Percentiles rank a stretch among this genome's conserved stretches.
These are phyloP conservation scores for Tuber brumale DNA, from an alignment of 495 filamentous ascomycete species.

Conservation along the genomic window DNA sequence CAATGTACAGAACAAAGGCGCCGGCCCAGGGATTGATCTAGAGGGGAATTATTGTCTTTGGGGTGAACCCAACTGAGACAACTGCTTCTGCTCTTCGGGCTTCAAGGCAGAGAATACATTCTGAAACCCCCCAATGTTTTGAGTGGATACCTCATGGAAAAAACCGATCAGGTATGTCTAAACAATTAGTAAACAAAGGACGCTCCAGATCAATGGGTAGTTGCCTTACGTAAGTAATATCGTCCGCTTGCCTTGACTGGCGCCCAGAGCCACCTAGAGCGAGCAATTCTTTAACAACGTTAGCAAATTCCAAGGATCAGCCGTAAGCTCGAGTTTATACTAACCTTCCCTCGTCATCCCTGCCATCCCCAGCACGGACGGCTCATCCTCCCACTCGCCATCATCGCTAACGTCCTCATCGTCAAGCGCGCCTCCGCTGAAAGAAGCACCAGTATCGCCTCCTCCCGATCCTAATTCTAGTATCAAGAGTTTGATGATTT, in stretches of 20 bases:
- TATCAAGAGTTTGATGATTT: slow-evolving; percentile 92
- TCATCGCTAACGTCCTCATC: slow-evolving; percentile 56
- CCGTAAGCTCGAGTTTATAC: slow-evolving; percentile 1
- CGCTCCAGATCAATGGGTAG: neutral
- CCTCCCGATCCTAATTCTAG: slow-evolving; percentile 70
- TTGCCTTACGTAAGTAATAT: slow-evolving; percentile 58
- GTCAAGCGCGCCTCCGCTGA: slow-evolving; percentile 44
- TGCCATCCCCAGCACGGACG: slow-evolving; percentile 63
- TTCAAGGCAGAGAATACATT: slow-evolving; percentile 64
- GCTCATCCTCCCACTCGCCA: slow-evolving; percentile 90
- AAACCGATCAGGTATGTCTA: slow-evolving; percentile 75
- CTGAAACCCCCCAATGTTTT: slow-evolving; percentile 65
- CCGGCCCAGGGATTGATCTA: neutral
- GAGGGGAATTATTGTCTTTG: slow-evolving; percentile 9
- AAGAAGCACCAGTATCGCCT: slow-evolving; percentile 50
- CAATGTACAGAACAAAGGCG: neutral
- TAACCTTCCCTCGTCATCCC: slow-evolving; percentile 46
- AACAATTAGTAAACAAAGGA: slow-evolving; percentile 9
- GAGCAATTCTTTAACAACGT: slow-evolving; percentile 59
- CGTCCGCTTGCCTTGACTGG: slow-evolving; percentile 66
- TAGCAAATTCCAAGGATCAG: slow-evolving; percentile 1
- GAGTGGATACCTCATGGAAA: slow-evolving; percentile 61
- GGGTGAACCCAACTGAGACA: slow-evolving; percentile 27
- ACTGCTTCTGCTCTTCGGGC: slow-evolving; percentile 57
- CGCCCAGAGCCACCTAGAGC: slow-evolving; percentile 55